phyloP scores from a whole-genome alignment of 176 grass and related monocot species.

The Metroxylon sagu region DNA sequence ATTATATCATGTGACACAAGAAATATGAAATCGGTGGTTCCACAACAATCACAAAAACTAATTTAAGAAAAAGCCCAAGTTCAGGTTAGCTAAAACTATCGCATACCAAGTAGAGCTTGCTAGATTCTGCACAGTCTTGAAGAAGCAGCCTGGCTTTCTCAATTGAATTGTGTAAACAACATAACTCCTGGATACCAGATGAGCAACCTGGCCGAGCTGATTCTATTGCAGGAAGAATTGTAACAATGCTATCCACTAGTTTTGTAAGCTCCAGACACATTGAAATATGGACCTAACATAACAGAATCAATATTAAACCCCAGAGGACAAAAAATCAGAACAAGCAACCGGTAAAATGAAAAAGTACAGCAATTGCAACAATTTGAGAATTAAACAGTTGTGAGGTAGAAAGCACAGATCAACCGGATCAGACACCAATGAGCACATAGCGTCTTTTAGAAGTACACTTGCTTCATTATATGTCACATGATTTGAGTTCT shows the following conservation, averaged over 20 bases:
- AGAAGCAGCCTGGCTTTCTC: slow-evolving; percentile 75
- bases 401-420: no score
- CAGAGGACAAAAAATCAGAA: background rate
- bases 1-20: no score
- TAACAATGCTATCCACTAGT: slow-evolving; percentile 61
- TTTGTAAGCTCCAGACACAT: slow-evolving; percentile 60
- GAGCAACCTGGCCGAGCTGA: slow-evolving; percentile 65
- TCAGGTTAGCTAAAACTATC: background rate
- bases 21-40: no score
- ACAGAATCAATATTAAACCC: slow-evolving; percentile 13
- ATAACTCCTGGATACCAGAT: slow-evolving; percentile 79
- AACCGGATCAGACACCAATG: no score
- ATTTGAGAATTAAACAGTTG: no score
- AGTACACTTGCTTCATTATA: no score
- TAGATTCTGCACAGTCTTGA: slow-evolving; percentile 62
- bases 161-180: slow-evolving; percentile 63
- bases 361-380: background rate
- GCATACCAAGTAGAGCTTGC: slow-evolving; percentile 90
- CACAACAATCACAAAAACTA: no score
- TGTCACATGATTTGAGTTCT: no score
- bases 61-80: no score
- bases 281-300: slow-evolving; percentile 55
- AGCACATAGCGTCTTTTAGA: no score
- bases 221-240: slow-evolving; percentile 85
- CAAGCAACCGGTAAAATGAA: background rate